Base-by-base conservation (phyloP, 805 yeast genomes). In the Candida railenensis region DNA sequence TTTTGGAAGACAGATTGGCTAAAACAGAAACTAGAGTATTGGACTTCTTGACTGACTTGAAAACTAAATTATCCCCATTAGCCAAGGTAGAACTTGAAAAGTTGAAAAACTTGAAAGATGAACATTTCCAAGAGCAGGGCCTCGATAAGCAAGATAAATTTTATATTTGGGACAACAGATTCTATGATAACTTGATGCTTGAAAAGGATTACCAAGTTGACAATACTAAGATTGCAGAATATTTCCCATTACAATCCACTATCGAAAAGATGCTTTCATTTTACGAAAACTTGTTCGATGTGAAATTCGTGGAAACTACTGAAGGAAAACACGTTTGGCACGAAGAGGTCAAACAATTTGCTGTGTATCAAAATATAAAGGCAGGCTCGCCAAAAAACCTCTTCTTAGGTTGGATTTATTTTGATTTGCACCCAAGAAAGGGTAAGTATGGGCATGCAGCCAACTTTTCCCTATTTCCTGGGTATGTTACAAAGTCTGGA, bases 401-500 rank as follows among this genome's bases (percentile, higher is more conserved):
- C 49, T 88, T 89, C 66, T 77, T 81, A 48, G 96, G 96, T 25
- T 85, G 87, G 80, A 66, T 89, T 40, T 85, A 82, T 65, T 81
- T 89, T 51, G 96, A 89, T 63, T 68, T 88, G 57, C 91, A 87
- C 62, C 95, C 96, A 53, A 78, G 96, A 59, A 85, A 83, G 47
- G 92, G 92, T 55, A 89, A 89, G 63, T 89, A 87, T 66, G 87
- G 90, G 1, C 96, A 89, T 62, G 96, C 96, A 38, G 96, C 96
- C 4, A 85, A 85, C 61, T 88, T 89, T 59, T 84, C 83, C 15
- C 62, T 87, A 42, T 67, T 73, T 9, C 80, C 88, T 11, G 85
- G 90, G 1, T 86, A 70, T 57, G 62, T 65, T 20, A 75, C 75
- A 50, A 62, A 66, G 28, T 72, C 73, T 44, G 83, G 82, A 19